Evolutionary conservation across 192 early-diverging fungal species (phyloP).

Genomic region (Coemansia sp.): DNA sequence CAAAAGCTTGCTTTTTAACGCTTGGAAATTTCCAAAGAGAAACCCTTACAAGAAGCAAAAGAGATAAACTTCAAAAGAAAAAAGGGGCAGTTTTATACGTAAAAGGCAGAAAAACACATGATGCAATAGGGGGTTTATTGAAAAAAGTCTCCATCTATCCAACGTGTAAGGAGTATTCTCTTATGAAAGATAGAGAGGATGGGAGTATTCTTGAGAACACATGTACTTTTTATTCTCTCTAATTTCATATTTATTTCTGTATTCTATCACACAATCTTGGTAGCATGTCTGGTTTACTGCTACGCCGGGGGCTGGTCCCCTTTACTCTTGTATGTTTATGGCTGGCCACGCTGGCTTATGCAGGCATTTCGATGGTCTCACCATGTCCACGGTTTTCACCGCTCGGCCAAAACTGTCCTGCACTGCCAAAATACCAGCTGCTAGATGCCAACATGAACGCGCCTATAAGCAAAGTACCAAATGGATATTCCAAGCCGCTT

Average conservation of each 20-base stretch:
- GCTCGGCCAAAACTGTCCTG: constrained; percentile 29
- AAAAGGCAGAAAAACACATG: too few species aligned
- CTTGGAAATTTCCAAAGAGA: too few species aligned
- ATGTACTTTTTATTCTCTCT: neutral
- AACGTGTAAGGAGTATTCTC: too few species aligned
- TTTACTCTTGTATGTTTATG: neutral
- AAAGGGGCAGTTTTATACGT: too few species aligned
- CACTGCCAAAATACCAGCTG: constrained; percentile 31
- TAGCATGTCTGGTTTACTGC: neutral
- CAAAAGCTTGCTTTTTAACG: neutral
- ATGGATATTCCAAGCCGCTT: constrained; percentile 5
- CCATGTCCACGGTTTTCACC: constrained; percentile 37
- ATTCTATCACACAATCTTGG: neutral
- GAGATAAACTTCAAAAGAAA: too few species aligned
- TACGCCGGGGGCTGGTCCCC: neutral
- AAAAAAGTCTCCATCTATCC: too few species aligned
- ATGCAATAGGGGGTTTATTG: too few species aligned
- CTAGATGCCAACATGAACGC: constrained; percentile 43
- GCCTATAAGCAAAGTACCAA: constrained; percentile 13
- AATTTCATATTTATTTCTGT: neutral
- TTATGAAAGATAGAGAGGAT: too few species aligned
- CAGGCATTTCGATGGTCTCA: constrained; percentile 20
- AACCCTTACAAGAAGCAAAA: too few species aligned
- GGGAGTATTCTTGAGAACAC: too few species aligned
- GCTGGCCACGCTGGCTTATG: constrained; percentile 11